Base-by-base conservation (phyloP, 1,284 basidiomycete genomes). In the Mycena sp. region DNA sequence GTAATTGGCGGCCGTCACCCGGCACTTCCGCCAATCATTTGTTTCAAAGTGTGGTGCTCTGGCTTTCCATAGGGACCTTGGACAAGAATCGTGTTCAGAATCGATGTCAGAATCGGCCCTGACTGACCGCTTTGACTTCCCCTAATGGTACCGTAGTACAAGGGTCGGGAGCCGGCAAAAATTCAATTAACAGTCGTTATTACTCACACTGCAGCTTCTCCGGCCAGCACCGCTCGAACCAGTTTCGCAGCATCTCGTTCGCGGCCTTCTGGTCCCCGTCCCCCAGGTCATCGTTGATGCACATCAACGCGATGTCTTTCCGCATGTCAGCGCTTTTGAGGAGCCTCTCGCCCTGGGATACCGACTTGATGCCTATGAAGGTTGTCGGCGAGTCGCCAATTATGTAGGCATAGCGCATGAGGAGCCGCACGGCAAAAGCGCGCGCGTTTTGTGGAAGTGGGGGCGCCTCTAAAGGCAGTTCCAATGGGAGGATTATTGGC, bases 341-440 rank as follows among this genome's bases (percentile, higher is more conserved):
- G 16, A 49, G 6, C 29, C 51, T 40, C 51, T 57, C 43, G 3
- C 56, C 54, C 10, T 44, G 32, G 2, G 3, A 2, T 4, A 35
- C 9, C 21, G 29, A 48, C 35, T 30, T 53, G 37, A 69, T 37
- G 29, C 52, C 53, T 26, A 63, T 32, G 60, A 69, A 69, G 28
- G 30, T 43, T 4, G 65, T 64, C 1, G 63, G 63, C 10, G 65
- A 60, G 49, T 64, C 53, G 23, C 67, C 67, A 25, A 69, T 52
- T 9, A 65, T 63, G 49, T 67, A 59, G 2, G 67, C 61, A 26
- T 69, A 69, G 44, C 67, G 67, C 49, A 60, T 44, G 5, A 69
- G 57, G 6, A 69, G 63, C 0, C 65, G 62, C 9, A 67, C 59
- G 4, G 63, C 67, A 25, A 69, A 69, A 9, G 44, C 43, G 46